These are phyloP conservation scores for Phytophthora boehmeriae DNA, from an alignment of 352 stramenopile genomes.

Conservation along the genomic window DNA sequence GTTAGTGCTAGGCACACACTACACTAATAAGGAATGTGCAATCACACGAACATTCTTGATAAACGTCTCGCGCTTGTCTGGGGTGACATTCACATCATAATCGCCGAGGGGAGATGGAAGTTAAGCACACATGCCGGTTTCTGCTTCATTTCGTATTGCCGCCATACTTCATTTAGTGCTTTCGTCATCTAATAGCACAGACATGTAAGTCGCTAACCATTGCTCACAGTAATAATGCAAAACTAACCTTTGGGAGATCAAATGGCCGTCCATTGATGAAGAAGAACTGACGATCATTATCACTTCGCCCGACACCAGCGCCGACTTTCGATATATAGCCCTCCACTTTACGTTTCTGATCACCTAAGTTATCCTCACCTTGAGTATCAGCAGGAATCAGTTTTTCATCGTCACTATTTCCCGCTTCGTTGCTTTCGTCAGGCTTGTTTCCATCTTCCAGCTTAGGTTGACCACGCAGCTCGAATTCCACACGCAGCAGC, in stretches of 20 bases:
- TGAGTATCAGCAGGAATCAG: conserved; percentile 14
- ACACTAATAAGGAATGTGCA: background rate
- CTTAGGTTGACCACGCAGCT: conserved; percentile 44
- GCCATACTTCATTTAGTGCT: conserved; percentile 92
- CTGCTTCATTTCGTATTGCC: conserved; percentile 89
- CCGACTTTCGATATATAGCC: conserved; percentile 78
- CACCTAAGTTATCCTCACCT: conserved; percentile 24
- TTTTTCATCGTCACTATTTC: conserved; percentile 28
- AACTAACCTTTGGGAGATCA: conserved; percentile 85
- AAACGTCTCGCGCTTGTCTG: conserved; percentile 97
- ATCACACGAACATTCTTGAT: conserved; percentile 57
- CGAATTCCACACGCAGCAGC: conserved; percentile 73
- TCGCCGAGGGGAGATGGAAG: conserved; percentile 87
- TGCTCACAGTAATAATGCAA: background rate
- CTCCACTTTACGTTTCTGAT: conserved; percentile 46
- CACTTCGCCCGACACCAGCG: conserved; percentile 68
- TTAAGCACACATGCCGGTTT: conserved; percentile 95
- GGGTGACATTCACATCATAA: conserved; percentile 97
- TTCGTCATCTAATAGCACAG: conserved; percentile 55
- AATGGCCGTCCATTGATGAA: conserved; percentile 97
- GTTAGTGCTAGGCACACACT: background rate
- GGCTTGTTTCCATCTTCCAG: conserved; percentile 18
- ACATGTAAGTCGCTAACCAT: conserved; percentile 4
- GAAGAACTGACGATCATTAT: conserved; percentile 95
- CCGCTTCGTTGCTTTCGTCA: conserved; percentile 15